Evolutionary conservation across 371 early-diverging fungal species (phyloP), one percentile per base, ranked within the genome.

Genomic region (Mortierella sp.): DNA sequence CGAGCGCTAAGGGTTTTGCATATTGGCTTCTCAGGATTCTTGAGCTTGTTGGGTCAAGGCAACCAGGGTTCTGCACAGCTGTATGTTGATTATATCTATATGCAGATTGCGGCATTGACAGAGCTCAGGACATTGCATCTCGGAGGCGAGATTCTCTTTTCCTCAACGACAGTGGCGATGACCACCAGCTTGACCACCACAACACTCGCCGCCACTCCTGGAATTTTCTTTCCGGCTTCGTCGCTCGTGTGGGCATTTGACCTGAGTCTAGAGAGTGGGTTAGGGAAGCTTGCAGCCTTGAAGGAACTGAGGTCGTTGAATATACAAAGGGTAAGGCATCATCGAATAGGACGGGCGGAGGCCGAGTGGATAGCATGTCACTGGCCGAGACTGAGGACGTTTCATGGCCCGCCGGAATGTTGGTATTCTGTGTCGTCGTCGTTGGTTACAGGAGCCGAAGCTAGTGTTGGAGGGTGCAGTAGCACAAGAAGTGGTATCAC

Each of bases 21-120:
- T 2, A 64, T 70, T 41, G 71, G 71, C 12, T 70, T 70, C 23
- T 50, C 56, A 1, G 71, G 71, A 24, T 62, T 69, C 19, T 42
- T 49, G 15, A 27, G 19, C 17, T 15, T 47, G 26, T 6, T 17
- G 15, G 42, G n/a, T n/a, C n/a, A 54, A 5, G 24, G n/a, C 24
- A 3, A 32, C 1, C 32, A 30, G 4, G 15, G 26, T 14, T 24
- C 32, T 23, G 50, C 37, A 23, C 19, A 56, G 15, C 50, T 41
- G 9, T 70, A 44, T 55, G 50, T 70, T n/a, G 51, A 56, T 5
- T 44, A 63, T n/a, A 63, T 70, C 28, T 70, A 60, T 28, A 23
- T 26, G 3, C 71, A 70, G 34, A 56, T 70, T 3, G 54, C 56
- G 0, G 26, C 14, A 0, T 26, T 70, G 30, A 70, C 64, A 7